Percentiles rank a stretch among this genome's conserved stretches.
These are phyloP conservation scores for Arthrobotrys musiformis DNA, from an alignment of 2,329 filamentous ascomycete genomes.

Conservation along the genomic window DNA sequence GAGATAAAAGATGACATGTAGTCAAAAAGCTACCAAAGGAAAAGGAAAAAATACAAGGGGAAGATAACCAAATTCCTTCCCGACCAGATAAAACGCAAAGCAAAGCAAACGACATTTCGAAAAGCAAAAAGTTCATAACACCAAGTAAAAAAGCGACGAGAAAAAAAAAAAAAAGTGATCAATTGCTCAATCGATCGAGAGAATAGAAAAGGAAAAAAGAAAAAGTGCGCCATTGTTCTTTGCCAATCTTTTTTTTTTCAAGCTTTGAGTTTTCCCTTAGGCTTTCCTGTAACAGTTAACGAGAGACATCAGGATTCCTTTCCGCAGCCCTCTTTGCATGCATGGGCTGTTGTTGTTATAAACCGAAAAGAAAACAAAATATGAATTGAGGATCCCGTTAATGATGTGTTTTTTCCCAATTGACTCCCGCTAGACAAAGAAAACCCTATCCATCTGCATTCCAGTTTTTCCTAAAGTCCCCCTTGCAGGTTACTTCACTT, in stretches of 20 bases:
- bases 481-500: not conserved
- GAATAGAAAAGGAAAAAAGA: not conserved
- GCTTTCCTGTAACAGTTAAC: constrained; percentile 32
- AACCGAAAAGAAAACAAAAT: too few species aligned
- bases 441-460: not conserved
- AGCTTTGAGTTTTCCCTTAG: not conserved
- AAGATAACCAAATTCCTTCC: constrained; percentile 3
- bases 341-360: not conserved
- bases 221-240: not conserved
- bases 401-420: constrained; percentile 11
- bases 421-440: constrained; percentile 18
- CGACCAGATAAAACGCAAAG: not conserved
- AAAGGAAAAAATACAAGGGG: not conserved
- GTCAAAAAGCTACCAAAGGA: not conserved
- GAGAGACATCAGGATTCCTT: constrained; percentile 25
- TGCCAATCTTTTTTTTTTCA: not conserved
- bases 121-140: not conserved
- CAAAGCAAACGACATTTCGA: too few species aligned
- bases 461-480: not conserved
- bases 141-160: not conserved
- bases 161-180: not conserved
- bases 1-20: too few species aligned
- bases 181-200: too few species aligned
- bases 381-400: too few species aligned
- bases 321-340: not conserved